Percentiles rank a stretch among this genome's conserved stretches.
These are phyloP conservation scores for Candida maesae DNA, from an alignment of 805 yeast species.

Conservation along the genomic window DNA sequence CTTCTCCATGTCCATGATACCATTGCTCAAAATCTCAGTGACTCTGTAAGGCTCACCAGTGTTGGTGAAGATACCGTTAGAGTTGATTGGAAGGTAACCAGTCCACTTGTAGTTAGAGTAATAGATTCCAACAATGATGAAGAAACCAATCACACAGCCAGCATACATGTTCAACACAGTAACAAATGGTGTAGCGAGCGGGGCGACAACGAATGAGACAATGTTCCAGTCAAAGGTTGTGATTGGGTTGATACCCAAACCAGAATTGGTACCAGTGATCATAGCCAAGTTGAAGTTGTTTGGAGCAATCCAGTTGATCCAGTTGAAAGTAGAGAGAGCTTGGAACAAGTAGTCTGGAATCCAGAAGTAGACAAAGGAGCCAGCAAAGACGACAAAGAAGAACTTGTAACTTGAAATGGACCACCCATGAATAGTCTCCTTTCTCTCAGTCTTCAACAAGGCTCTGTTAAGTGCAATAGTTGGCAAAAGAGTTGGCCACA, in stretches of 20 bases:
- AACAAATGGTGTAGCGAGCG: conserved; percentile 43
- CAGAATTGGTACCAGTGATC: conserved; percentile 44
- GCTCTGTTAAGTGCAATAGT: conserved; percentile 47
- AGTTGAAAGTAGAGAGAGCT: conserved; percentile 43
- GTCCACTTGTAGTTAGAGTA: conserved; percentile 39
- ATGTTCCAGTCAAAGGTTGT: conserved; percentile 53
- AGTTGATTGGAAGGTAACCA: conserved; percentile 39
- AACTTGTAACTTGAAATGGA: conserved; percentile 33
- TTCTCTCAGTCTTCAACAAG: conserved; percentile 35
- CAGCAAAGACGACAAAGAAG: conserved; percentile 28
- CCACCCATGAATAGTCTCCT: conserved; percentile 32
- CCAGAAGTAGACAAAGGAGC: conserved; percentile 42
- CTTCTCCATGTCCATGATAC: conserved; percentile 41
- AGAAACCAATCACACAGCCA: conserved; percentile 34
- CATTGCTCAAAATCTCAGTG: conserved; percentile 41
- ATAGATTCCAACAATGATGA: conserved; percentile 35
- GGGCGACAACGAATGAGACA: conserved; percentile 24
- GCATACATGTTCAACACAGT: conserved; percentile 29
- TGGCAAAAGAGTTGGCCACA: conserved; percentile 54
- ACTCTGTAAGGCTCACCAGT: conserved; percentile 46
- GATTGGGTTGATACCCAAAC: conserved; percentile 52
- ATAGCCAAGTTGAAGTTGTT: conserved; percentile 43
- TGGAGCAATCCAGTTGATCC: conserved; percentile 60
- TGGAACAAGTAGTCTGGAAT: conserved; percentile 40
- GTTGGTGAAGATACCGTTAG: conserved; percentile 51